Percentiles rank a stretch among this genome's conserved stretches.
Conservation (phyloP, 108 stramenopile species). For the Nitzschia putrida region DNA sequence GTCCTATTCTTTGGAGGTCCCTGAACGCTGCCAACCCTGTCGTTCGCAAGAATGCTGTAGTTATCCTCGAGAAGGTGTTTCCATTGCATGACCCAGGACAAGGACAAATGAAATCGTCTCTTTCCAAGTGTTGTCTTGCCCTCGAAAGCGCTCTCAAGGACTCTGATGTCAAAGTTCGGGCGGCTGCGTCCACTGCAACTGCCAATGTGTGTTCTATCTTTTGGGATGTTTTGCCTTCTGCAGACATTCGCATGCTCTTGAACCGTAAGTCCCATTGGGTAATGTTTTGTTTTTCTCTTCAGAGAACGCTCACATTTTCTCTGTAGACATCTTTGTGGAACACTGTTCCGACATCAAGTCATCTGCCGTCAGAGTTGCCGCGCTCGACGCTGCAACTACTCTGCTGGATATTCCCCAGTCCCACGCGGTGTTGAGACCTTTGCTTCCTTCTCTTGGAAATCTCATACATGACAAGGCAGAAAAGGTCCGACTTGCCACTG, state of each 20-base stretch:
- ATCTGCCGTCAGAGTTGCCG: constrained; percentile 78
- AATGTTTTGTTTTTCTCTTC: background rate
- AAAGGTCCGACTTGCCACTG: constrained; percentile 83
- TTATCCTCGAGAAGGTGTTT: constrained; percentile 85
- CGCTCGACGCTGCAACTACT: constrained; percentile 66
- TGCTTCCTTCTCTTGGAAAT: constrained; percentile 85
- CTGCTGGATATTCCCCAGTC: constrained; percentile 80
- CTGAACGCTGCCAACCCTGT: constrained; percentile 80
- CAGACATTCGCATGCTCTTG: constrained; percentile 78
- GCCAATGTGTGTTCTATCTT: constrained; percentile 68
- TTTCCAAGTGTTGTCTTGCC: constrained; percentile 73
- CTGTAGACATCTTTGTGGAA: constrained; percentile 67
- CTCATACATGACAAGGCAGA: constrained; percentile 91
- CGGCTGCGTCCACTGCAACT: constrained; percentile 78
- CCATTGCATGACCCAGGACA: constrained; percentile 84
- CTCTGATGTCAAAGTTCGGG: constrained; percentile 72
- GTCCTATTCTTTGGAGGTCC: constrained; percentile 92
- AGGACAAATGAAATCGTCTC: constrained; percentile 46
- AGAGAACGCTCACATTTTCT: constrained; percentile 1
- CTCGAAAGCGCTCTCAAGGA: constrained; percentile 75
- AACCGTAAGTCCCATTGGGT: constrained; percentile 51
- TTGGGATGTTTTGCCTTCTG: constrained; percentile 87
- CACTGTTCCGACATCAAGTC: constrained; percentile 88
- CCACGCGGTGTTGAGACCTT: constrained; percentile 81
- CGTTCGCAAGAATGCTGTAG: constrained; percentile 79